Evolutionary conservation across 495 filamentous ascomycete species (phyloP), one percentile per base, ranked within the genome.

Genomic region (Xylaria nigripes): DNA sequence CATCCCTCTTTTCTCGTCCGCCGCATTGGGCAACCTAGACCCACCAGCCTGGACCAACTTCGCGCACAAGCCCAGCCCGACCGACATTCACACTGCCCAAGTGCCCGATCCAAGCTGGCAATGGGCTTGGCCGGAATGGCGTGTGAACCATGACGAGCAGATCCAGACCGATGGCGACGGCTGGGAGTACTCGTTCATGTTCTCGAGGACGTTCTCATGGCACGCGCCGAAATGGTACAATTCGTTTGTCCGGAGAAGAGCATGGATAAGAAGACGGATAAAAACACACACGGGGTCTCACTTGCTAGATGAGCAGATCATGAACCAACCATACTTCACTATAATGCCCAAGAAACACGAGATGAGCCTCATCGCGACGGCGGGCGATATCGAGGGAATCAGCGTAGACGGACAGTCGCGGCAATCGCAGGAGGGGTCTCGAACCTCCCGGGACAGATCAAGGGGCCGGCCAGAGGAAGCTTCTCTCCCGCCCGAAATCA

Each of bases 61-160:
- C 18, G 80, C 78, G 34, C 79, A 82, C 51, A 82, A 85, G 56
- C 71, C 85, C 24, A 91, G 86, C 53, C 79, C 87, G 16, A 93
- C 94, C 55, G 81, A 93, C 64, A 94, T 95, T 54, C 80, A 84
- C 48, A 94, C 91, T 54, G 90, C 92, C 1, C 94, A 97, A 65
- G 76, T 94, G 2, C 93, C 94, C 0, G 94, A 97, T 65, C 94
- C 94, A 2, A 88, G 85, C 62, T 99, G 94, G 94, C 81, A 86
- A 68, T 98, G 93, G 93, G 85, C 80, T 4, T 99, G 93, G 94
- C 82, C 85, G 53, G 84, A 84, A 34, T 99, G 94, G 94, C 89
- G 87, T 58, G 83, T 96, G 21, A 91, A 99, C 63, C 89, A 90
- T 77, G 85, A 87, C 7, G 81, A 82, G n/a, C 83, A 87, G 56